phyloP scores from a whole-genome alignment of 495 filamentous ascomycete species.

The Zalerion maritima region DNA sequence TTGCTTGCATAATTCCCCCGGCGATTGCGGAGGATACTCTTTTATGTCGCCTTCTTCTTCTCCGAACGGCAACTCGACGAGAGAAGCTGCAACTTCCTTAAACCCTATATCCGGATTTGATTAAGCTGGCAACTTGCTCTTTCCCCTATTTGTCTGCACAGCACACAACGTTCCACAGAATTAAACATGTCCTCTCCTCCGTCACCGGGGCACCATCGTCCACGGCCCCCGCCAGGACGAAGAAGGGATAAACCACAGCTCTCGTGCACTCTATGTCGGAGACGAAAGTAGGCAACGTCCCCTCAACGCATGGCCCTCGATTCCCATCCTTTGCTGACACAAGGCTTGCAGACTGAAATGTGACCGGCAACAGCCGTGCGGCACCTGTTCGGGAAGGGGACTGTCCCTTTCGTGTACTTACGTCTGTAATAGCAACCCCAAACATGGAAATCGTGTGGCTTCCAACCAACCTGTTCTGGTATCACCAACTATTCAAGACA shows the following conservation, averaged over 20 bases:
- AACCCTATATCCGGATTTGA: no score
- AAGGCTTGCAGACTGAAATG: conserved; percentile 11
- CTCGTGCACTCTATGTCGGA: conserved; percentile 18
- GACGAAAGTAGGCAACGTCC: conserved; percentile 13
- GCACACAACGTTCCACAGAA: no score
- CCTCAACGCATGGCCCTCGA: not conserved
- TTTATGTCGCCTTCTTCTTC: no score
- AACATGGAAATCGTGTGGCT: not conserved
- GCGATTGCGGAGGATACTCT: no score
- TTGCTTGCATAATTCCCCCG: no score
- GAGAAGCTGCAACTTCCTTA: no score
- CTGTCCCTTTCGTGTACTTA: conserved; percentile 17
- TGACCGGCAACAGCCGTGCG: conserved; percentile 17
- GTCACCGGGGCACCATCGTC: no score
- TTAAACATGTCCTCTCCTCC: no score
- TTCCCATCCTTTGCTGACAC: not conserved
- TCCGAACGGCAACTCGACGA: no score
- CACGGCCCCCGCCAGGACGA: conserved; percentile 13
- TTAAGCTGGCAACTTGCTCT: no score
- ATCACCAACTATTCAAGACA: conserved; percentile 9
- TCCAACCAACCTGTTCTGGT: conserved; percentile 8
- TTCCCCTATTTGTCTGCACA: no score
- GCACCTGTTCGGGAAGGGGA: conserved; percentile 16
- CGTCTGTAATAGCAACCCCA: conserved; percentile 5
- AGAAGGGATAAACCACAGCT: conserved; percentile 22